Conservation (phyloP, 768 basidiomycete genomes). For the Termitomyces sp. region DNA sequence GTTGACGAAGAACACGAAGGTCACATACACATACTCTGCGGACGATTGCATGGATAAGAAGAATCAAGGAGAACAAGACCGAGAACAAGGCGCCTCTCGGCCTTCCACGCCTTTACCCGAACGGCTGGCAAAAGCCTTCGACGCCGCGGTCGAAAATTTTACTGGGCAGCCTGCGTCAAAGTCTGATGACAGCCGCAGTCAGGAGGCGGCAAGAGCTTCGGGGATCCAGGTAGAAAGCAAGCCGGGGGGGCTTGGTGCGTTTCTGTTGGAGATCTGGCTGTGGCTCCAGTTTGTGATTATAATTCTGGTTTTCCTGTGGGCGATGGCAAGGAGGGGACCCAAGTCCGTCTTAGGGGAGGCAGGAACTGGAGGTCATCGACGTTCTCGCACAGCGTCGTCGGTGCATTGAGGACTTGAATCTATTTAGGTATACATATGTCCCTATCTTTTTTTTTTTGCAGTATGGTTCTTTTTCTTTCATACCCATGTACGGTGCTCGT, state of each 20-base stretch:
- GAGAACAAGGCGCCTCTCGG: slow-evolving; percentile 7
- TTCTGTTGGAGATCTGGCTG: slow-evolving; percentile 74
- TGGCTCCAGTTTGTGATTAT: slow-evolving; percentile 80
- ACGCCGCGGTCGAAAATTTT: slow-evolving; percentile 40
- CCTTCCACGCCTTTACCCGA: slow-evolving; percentile 28
- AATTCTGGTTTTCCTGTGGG: slow-evolving; percentile 71
- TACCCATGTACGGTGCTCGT: slow-evolving; percentile 1
- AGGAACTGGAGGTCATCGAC: slow-evolving; percentile 18
- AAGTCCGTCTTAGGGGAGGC: slow-evolving; percentile 56
- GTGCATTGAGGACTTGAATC: background rate
- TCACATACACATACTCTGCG: slow-evolving; percentile 2
- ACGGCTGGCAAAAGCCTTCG: slow-evolving; percentile 38
- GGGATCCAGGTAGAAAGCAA: slow-evolving; percentile 14
- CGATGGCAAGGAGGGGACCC: slow-evolving; percentile 75
- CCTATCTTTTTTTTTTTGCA: background rate
- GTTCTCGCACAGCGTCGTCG: slow-evolving; percentile 14
- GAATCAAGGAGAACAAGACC: background rate
- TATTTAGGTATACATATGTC: slow-evolving; percentile 1
- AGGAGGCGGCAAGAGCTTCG: slow-evolving; percentile 3
- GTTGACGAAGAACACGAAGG: slow-evolving; percentile 9
- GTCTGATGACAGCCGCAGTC: background rate
- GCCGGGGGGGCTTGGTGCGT: slow-evolving; percentile 23
- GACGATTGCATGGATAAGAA: background rate
- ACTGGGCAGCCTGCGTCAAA: slow-evolving; percentile 5
- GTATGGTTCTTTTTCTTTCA: background rate